Conservation (phyloP, 192 early-diverging fungal genomes). For the Coemansia sp. region DNA sequence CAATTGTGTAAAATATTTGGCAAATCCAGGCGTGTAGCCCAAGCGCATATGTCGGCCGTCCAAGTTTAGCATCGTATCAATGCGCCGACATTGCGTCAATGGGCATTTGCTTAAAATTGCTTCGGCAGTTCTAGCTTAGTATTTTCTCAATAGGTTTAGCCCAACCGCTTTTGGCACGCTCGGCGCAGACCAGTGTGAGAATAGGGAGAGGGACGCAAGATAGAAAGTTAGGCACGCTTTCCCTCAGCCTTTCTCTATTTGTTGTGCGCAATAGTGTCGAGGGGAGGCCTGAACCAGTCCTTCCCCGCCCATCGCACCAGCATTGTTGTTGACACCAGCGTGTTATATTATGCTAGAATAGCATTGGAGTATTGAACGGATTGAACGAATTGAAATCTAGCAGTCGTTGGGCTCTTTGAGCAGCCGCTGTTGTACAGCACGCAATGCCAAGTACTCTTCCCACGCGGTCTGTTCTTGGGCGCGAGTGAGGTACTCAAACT, state of each 20-base stretch:
- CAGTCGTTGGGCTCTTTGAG: slow-evolving; percentile 26
- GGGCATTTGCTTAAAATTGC: not conserved
- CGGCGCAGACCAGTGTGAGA: not conserved
- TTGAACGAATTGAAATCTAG: slow-evolving; percentile 2
- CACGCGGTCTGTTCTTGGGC: slow-evolving; percentile 44
- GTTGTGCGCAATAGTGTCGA: not conserved
- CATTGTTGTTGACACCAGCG: not conserved
- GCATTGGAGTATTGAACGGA: not conserved
- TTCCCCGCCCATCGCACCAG: not conserved
- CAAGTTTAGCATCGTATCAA: not conserved
- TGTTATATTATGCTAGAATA: not conserved
- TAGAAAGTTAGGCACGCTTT: not conserved
- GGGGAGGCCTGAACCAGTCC: not conserved
- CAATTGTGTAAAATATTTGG: not conserved
- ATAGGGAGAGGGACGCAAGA: not conserved
- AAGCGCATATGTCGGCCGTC: not conserved
- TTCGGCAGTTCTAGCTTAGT: too few relatives aligned
- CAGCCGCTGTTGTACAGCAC: slow-evolving; percentile 37
- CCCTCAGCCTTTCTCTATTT: not conserved
- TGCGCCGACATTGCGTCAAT: not conserved
- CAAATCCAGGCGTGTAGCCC: not conserved
- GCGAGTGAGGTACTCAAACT: slow-evolving; percentile 35
- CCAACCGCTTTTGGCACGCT: too few relatives aligned
- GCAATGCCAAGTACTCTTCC: slow-evolving; percentile 53
- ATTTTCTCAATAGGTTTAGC: too few relatives aligned